A percentile compares a stretch with the other conserved stretches of the same genome.
phyloP scores from a whole-genome alignment of 2,329 filamentous ascomycete genomes.

The Paecilomyces niveus region DNA sequence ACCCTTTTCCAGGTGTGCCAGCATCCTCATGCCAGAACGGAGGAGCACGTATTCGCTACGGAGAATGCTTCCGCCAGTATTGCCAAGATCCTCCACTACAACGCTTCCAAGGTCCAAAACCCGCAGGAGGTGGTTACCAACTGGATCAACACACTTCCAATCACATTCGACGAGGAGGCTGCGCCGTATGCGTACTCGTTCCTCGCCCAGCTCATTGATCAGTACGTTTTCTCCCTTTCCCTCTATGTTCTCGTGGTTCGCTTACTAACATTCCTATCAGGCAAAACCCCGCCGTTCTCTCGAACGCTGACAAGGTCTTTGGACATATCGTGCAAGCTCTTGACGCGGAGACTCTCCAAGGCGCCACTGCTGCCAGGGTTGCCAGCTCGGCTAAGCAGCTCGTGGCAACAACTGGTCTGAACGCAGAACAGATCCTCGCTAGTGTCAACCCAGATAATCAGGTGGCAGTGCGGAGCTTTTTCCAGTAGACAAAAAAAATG shows the following conservation, averaged over 20 bases:
- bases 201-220: constrained; percentile 81
- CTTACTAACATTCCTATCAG: constrained; percentile 42
- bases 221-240: constrained; percentile 57
- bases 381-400: constrained; percentile 72
- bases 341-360: constrained; percentile 82
- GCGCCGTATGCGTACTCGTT: constrained; percentile 94
- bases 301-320: constrained; percentile 75
- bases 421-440: constrained; percentile 67
- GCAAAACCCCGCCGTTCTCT: constrained; percentile 74
- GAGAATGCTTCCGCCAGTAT: constrained; percentile 96
- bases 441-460: constrained; percentile 75
- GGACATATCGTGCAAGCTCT: constrained; percentile 79
- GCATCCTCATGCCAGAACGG: constrained; percentile 71
- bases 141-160: constrained; percentile 86
- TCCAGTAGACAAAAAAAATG: constrained; percentile 47
- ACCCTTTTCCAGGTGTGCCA: constrained; percentile 79
- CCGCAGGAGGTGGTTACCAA: constrained; percentile 68
- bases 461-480: constrained; percentile 69
- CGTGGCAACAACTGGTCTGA: constrained; percentile 64
- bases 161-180: constrained; percentile 93
- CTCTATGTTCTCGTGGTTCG: constrained; percentile 3
- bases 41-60: constrained; percentile 93
- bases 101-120: constrained; percentile 67
- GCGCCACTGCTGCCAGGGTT: constrained; percentile 70
- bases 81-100: constrained; percentile 93